A percentile compares a stretch with the other conserved stretches of the same genome.
Conservation (phyloP, 2,329 filamentous ascomycete species). For the Xenoacremonium recifei region DNA sequence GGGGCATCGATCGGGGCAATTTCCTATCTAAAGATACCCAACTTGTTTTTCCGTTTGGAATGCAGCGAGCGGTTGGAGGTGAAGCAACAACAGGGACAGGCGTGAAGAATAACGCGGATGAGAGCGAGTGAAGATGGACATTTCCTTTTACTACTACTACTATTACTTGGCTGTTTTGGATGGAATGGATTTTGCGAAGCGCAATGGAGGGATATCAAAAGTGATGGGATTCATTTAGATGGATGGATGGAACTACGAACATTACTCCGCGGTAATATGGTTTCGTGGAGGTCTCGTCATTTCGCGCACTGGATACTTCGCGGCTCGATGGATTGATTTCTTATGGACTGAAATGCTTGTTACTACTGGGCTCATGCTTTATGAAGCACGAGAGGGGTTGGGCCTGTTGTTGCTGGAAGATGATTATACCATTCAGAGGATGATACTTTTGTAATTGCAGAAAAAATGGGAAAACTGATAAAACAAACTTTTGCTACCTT, state of each 20-base stretch:
- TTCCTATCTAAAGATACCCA: constrained; percentile 39
- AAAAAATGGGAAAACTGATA: not conserved
- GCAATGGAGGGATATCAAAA: constrained; percentile 27
- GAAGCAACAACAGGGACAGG: constrained; percentile 16
- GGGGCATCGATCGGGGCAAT: constrained; percentile 28
- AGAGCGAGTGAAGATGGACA: constrained; percentile 13
- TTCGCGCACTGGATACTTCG: constrained; percentile 18
- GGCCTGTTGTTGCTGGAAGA: not conserved
- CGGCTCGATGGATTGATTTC: too few relatives aligned
- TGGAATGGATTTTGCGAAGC: constrained; percentile 17
- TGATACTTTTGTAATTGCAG: constrained; percentile 1
- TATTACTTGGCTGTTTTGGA: constrained; percentile 15
- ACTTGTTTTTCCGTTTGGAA: constrained; percentile 28
- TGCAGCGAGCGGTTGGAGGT: constrained; percentile 26
- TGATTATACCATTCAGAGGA: constrained; percentile 1
- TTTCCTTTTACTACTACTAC: constrained; percentile 10
- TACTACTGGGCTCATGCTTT: constrained; percentile 14
- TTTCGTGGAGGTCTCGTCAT: constrained; percentile 17
- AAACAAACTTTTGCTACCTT: not conserved
- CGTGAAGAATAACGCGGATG: constrained; percentile 8
- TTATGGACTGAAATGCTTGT: constrained; percentile 13
- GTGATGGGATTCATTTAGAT: constrained; percentile 28
- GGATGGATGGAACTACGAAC: constrained; percentile 17
- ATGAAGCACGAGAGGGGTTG: not conserved
- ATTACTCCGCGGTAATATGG: constrained; percentile 29